A percentile compares a stretch with the other conserved stretches of the same genome.
These are phyloP conservation scores for Trypethelium eluteriae DNA, from an alignment of 495 filamentous ascomycete species.

Conservation along the genomic window DNA sequence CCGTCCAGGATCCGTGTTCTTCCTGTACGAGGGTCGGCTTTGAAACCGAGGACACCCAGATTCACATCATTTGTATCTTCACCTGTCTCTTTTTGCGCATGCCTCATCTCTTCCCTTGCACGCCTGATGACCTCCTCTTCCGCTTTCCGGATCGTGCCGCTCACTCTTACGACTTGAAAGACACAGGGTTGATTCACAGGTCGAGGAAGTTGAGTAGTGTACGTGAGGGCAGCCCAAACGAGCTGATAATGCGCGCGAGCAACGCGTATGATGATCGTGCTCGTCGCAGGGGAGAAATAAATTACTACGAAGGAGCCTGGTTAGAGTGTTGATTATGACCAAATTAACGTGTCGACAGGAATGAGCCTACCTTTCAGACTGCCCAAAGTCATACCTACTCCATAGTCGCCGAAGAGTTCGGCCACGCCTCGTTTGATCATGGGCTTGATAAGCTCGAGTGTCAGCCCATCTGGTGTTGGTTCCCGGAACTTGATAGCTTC, in stretches of 20 bases:
- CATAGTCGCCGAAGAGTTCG: conserved; percentile 84
- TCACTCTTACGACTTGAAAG: conserved; percentile 81
- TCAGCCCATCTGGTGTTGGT: conserved; percentile 63
- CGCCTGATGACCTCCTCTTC: conserved; percentile 80
- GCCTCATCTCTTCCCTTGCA: conserved; percentile 61
- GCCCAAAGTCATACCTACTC: conserved; percentile 55
- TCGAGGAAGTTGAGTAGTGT: conserved; percentile 63
- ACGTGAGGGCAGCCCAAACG: conserved; percentile 82
- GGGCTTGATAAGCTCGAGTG: conserved; percentile 52
- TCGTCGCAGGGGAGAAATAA: conserved; percentile 87
- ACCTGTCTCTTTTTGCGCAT: conserved; percentile 32
- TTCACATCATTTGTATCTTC: background rate
- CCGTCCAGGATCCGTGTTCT: background rate
- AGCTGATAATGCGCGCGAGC: conserved; percentile 71
- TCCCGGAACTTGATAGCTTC: conserved; percentile 63
- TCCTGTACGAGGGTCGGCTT: background rate
- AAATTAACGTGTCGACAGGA: background rate
- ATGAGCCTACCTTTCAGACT: conserved; percentile 53
- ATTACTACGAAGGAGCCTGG: conserved; percentile 54
- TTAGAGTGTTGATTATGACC: conserved; percentile 3
- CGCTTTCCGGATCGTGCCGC: conserved; percentile 84
- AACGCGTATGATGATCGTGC: conserved; percentile 80
- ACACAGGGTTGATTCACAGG: conserved; percentile 53
- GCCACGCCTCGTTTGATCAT: conserved; percentile 61
- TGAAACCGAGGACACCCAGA: background rate